Base-by-base conservation (phyloP, 2,329 filamentous ascomycete species). In the Fusarium aywerte region DNA sequence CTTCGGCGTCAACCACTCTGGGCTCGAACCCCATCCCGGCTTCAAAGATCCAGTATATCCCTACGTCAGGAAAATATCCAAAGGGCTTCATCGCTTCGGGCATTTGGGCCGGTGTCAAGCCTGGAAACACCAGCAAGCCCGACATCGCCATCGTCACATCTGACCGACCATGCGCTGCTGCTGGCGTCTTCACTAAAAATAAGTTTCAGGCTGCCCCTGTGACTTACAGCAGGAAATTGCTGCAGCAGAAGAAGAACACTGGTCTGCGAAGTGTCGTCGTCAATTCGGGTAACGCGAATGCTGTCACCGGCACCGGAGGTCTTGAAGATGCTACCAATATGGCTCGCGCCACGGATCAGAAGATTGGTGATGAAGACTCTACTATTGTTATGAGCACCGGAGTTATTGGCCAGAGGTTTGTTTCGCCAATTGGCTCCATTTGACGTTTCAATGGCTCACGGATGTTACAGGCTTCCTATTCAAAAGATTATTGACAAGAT, bases 361-460 rank as follows among this genome's bases (percentile, higher is more conserved):
- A 74, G 59, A 79, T 85, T 4, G 84, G 83, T 15, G 73, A 67
- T 16, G 78, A 81, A 48, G 80, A 83, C 54, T 83, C 83, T 69
- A 96, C 92, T n/a, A 84, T 99, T 45, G 95, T 98, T 64, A 98
- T 99, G 96, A 97, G 93, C 77, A 99, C 96, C 3, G 96, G 96
- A 54, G 96, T 99, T 42, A 99, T 99, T 76, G 96, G 96, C 10
- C 95, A 98, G 80, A 89, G 92, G 89, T 90, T 77, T 68, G 80
- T 67, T 33, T 18, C 7, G 20, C 25, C 21, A 47, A 53, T 66
- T 55, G 56, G 42, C 39, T 7, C 11, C 12, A 50, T 54, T 59
- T 49, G 44, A 33, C 9, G 8, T n/a, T 49, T 27, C 36, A 57
- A 57, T 53, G 44, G 47, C 40, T 35, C 12, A 44, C 40, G 18